These are phyloP conservation scores for Antarctomyces pellizariae DNA, from an alignment of 495 filamentous ascomycete genomes.

Conservation along the genomic window DNA sequence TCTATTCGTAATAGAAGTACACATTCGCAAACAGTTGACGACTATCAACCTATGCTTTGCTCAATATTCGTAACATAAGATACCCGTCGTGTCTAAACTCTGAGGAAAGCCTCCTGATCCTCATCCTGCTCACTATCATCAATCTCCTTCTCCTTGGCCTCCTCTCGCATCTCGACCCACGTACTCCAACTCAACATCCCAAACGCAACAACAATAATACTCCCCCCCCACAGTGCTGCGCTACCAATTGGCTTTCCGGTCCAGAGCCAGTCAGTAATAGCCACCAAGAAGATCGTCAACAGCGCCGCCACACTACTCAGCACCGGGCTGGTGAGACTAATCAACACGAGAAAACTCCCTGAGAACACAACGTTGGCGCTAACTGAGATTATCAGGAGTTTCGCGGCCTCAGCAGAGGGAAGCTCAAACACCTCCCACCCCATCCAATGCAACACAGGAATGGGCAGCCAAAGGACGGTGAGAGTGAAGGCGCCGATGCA, in stretches of 20 bases:
- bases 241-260: conserved; percentile 50
- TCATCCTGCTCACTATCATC: conserved; percentile 12
- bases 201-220: conserved; percentile 73
- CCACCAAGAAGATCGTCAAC: conserved; percentile 89
- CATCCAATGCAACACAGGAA: conserved; percentile 57
- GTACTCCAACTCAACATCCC: conserved; percentile 71
- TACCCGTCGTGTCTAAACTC: too few species aligned
- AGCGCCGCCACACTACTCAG: conserved; percentile 77
- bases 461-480: conserved; percentile 69
- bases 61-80: too few species aligned
- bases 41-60: too few species aligned
- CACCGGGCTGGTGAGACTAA: conserved; percentile 78
- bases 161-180: conserved; percentile 77
- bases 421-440: conserved; percentile 66
- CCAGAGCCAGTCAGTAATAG: conserved; percentile 67
- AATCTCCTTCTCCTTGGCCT: conserved; percentile 35
- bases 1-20: too few species aligned
- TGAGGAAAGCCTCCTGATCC: conserved; percentile 8
- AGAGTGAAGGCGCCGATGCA: conserved; percentile 71
- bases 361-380: conserved; percentile 74
- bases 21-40: too few species aligned
- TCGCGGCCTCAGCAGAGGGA: conserved; percentile 50
- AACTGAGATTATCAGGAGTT: conserved; percentile 58
- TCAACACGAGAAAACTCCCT: conserved; percentile 81
- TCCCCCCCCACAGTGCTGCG: conserved; percentile 58